Base-by-base conservation (phyloP, 768 basidiomycete species). In the Mycena metata region DNA sequence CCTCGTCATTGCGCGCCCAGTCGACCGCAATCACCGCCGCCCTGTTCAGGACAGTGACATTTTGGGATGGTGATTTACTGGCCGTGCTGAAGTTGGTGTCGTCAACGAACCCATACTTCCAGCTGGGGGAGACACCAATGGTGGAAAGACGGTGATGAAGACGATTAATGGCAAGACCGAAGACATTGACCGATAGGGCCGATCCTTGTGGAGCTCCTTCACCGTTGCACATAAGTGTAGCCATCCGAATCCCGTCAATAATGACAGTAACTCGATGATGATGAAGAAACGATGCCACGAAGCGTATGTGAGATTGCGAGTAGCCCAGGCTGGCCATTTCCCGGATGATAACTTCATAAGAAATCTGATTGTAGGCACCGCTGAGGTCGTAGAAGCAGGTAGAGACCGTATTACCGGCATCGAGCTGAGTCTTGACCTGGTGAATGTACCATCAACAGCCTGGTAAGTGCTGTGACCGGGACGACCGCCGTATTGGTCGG, bases 121-220 rank as follows among this genome's bases (percentile, higher is more conserved):
- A 60, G n/a, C 45, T 60, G 6, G 23, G 16, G 9, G 1, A 36
- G 3, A 60, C 58, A 5, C 45, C 45, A 15, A 60, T 60, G 11
- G 45, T 23, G 5, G 13, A 33, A 21, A 60, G 57, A 2, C 57
- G 42, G 5, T 26, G 42, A 11, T 45, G 57, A 3, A 58, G 45
- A 24, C 58, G 58, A 21, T 60, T 60, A 24, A 60, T 47, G n/a
- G 35, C 15, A 11, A 60, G 33, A 11, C 30, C 16, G 58, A 60
- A 60, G 45, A 52, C 17, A 33, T 30, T 52, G 12, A 52, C 51
- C 3, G 51, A 52, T 11, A 52, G 51, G 5, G 51, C 51, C 2
- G 51, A 52, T 6, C 51, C 51, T 36, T 52, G 51, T 30, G 51
- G 51, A 23, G 51, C 35, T 6, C 51, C 51, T 16, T 52, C 26